phyloP scores from a whole-genome alignment of 768 basidiomycete genomes.

The Coprinopsis cinerea region DNA sequence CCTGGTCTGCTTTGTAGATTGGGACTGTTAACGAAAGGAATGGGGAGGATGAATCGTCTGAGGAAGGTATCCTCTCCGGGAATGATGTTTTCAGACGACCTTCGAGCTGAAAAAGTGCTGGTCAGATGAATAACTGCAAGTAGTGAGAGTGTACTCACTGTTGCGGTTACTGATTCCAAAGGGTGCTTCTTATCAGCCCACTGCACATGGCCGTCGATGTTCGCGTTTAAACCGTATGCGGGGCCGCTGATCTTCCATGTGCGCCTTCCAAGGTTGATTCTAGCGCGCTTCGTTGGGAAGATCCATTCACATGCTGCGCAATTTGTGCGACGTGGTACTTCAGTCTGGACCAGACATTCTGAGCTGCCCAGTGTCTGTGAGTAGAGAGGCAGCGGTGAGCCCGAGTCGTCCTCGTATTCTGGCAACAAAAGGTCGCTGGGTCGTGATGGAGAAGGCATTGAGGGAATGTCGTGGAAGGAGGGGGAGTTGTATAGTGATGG shows the following conservation, averaged over 20 bases:
- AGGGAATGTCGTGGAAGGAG: background rate
- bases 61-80: constrained; percentile 22
- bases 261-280: constrained; percentile 34
- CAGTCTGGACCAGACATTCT: constrained; percentile 31
- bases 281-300: constrained; percentile 33
- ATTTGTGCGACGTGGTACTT: constrained; percentile 18
- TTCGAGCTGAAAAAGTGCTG: constrained; percentile 25
- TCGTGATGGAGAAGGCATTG: constrained; percentile 2
- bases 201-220: constrained; percentile 32
- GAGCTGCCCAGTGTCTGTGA: constrained; percentile 22
- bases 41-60: constrained; percentile 19
- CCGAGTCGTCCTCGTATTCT: constrained; percentile 16
- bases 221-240: constrained; percentile 35
- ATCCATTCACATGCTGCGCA: constrained; percentile 28
- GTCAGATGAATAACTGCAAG: background rate
- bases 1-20: constrained; percentile 21
- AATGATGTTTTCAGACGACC: constrained; percentile 29
- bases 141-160: constrained; percentile 22
- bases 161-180: constrained; percentile 31
- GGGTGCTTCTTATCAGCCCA: constrained; percentile 30
- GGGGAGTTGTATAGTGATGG: background rate
- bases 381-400: constrained; percentile 20
- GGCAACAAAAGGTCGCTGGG: constrained; percentile 12
- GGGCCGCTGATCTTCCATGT: constrained; percentile 33
- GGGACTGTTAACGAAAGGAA: constrained; percentile 23